Base-by-base conservation (phyloP, 352 stramenopile species). In the Phytophthora megakarya region DNA sequence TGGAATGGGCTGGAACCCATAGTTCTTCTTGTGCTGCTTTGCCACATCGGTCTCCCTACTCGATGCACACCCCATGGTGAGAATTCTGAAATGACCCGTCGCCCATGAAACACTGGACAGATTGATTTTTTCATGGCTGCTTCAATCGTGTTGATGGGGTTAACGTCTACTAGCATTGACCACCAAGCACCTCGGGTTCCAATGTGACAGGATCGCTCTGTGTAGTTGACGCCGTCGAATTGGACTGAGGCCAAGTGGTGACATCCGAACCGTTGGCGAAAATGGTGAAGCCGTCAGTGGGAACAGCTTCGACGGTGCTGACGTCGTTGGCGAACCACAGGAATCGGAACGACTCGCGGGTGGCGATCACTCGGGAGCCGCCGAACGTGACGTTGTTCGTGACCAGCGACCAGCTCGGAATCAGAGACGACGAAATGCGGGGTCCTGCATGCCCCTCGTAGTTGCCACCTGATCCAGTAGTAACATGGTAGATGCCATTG, bases 281-380 rank as follows among this genome's bases (percentile, higher is more conserved):
- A 47, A 84, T 81, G n/a, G 75, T 84, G 56, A 84, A 84, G 30
- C 70, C 72, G 22, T 84, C 75, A 13, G 72, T 80, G 1, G 75
- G 64, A 21, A 84, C 75, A 3, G 63, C 69, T 22, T 73, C 72
- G 0, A 47, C 19, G 3, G 65, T 79, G 45, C 52, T 53, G 25
- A 71, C 67, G 33, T 81, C 66, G 33, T 83, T 86, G 50, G 71
- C 73, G 28, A 86, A 80, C 76, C 73, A 83, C 18, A 82, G 18
- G 35, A 68, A 73, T 47, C 71, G 71, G 39, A 86, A 69, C 0
- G 73, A 80, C 19, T 78, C 61, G 23, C 78, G 75, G 3, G 72
- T 84, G 25, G 70, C 75, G 40, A 78, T 79, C 16, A 87, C 63
- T 10, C 73, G 72, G 16, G 75, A 82, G 38, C 71, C 67, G 15